Conservation (phyloP, 2,329 filamentous ascomycete species). For the Fusarium phyllophilum region DNA sequence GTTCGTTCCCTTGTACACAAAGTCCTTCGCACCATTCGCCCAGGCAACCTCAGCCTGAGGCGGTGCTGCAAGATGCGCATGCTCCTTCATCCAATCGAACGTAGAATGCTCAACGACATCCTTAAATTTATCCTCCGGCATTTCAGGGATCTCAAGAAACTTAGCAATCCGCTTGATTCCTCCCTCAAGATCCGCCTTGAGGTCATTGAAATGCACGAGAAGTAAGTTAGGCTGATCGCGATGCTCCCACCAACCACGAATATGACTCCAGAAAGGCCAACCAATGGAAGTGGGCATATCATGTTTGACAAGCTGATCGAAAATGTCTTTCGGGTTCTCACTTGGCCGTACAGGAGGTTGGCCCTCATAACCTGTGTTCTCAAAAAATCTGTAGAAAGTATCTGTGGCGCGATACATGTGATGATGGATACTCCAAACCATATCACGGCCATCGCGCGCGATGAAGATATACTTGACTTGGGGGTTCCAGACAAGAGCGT, state of each 20-base stretch:
- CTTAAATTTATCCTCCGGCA: conserved; percentile 7
- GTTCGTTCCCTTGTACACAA: conserved; percentile 8
- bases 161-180: neutral
- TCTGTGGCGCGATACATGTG: conserved; percentile 7
- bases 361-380: neutral
- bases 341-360: neutral
- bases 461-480: conserved; percentile 21
- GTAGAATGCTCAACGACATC: conserved; percentile 4
- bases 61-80: neutral
- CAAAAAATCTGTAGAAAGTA: conserved; percentile 1
- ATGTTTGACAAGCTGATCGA: neutral
- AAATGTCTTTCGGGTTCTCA: neutral
- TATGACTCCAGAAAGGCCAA: conserved; percentile 22
- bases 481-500: neutral
- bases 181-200: neutral
- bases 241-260: conserved; percentile 12
- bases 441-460: conserved; percentile 4
- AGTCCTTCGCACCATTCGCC: conserved; percentile 1
- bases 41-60: conserved; percentile 6
- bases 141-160: neutral
- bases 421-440: conserved; percentile 13
- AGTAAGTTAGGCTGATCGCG: neutral
- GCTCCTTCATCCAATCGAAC: conserved; percentile 19
- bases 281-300: neutral
- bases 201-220: conserved; percentile 12